A percentile compares a stretch with the other conserved stretches of the same genome.
These are phyloP conservation scores for Saccharomyces eubayanus DNA, from an alignment of 805 yeast species.

Conservation along the genomic window DNA sequence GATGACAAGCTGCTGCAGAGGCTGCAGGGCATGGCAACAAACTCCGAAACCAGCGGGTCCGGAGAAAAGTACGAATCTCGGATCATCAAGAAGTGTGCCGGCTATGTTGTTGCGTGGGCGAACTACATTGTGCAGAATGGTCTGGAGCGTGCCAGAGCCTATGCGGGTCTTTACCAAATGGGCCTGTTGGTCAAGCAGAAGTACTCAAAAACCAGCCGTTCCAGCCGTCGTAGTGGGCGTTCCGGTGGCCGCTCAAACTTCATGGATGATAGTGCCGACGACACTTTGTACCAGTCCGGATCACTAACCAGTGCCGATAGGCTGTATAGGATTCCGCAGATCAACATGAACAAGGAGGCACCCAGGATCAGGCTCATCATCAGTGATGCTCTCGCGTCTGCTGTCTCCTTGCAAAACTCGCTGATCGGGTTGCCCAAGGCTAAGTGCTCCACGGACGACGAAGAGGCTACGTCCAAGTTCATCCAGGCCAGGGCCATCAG, in stretches of 20 bases:
- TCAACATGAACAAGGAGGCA: constrained; percentile 59
- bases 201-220: constrained; percentile 3
- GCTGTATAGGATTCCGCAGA: constrained; percentile 52
- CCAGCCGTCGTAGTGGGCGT: not conserved
- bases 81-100: constrained; percentile 37
- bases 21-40: constrained; percentile 33
- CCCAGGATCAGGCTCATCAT: constrained; percentile 62
- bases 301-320: constrained; percentile 14
- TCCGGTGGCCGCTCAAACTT: constrained; percentile 25
- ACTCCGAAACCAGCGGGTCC: constrained; percentile 15
- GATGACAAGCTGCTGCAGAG: constrained; percentile 64
- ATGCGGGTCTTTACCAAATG: constrained; percentile 14
- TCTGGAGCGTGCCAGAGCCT: constrained; percentile 10
- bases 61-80: constrained; percentile 34
- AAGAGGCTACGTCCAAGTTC: constrained; percentile 54
- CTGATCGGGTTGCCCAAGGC: constrained; percentile 39
- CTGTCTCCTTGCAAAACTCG: constrained; percentile 61
- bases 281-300: constrained; percentile 30
- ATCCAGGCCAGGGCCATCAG: constrained; percentile 68
- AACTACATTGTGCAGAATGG: constrained; percentile 38
- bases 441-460: constrained; percentile 55
- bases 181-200: constrained; percentile 11
- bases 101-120: constrained; percentile 61
- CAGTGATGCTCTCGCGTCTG: constrained; percentile 66
- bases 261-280: constrained; percentile 47